Conservation (phyloP, 495 filamentous ascomycete species). For the Darksidea phi region DNA sequence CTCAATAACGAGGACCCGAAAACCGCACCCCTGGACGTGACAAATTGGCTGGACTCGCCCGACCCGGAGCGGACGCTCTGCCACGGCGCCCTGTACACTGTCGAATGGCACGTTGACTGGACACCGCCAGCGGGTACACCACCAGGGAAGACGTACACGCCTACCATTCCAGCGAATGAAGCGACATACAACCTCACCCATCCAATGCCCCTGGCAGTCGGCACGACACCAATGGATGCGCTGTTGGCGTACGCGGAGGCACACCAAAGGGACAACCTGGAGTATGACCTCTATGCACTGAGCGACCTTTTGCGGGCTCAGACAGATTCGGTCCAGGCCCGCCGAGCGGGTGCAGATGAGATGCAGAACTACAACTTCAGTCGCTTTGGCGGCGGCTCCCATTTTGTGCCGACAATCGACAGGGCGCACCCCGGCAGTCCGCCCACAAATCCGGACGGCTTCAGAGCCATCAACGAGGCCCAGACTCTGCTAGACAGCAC, state of each 20-base stretch:
- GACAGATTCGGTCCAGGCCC: not conserved
- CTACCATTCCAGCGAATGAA: not conserved
- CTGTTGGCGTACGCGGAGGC: not conserved
- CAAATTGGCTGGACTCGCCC: constrained; percentile 8
- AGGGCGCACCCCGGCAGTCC: not conserved
- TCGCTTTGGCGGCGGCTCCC: not conserved
- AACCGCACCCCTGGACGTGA: not conserved
- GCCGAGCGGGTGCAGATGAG: not conserved
- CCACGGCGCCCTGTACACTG: constrained; percentile 52
- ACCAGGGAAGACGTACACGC: too few relatives aligned
- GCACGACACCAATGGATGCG: constrained; percentile 3
- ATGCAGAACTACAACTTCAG: constrained; percentile 2
- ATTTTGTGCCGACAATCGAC: not conserved
- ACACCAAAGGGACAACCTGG: not conserved
- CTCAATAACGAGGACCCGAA: not conserved
- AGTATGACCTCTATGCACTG: not conserved
- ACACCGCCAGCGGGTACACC: constrained; percentile 7
- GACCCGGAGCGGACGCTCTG: constrained; percentile 17
- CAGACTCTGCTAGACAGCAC: not conserved
- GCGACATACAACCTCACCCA: not conserved
- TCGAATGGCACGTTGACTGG: constrained; percentile 41
- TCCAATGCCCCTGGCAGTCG: not conserved
- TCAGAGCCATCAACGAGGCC: not conserved
- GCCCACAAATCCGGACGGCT: not conserved
- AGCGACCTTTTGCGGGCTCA: not conserved